Base-by-base conservation (phyloP, 371 early-diverging fungal species). In the Mucor lusitanicus region DNA sequence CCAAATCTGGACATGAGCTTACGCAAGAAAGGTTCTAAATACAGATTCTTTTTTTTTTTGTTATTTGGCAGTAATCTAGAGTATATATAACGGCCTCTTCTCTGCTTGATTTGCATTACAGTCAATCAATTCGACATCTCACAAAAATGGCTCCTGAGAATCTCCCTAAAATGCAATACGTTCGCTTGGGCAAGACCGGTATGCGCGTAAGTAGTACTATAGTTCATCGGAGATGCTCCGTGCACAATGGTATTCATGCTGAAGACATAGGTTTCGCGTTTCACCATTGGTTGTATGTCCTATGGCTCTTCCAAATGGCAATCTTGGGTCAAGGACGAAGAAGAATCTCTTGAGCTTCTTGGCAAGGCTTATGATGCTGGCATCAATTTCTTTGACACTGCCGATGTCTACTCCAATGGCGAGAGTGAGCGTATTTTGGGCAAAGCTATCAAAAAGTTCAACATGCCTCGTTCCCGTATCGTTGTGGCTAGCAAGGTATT, bases 401-500 rank as follows among this genome's bases (percentile, higher is more conserved):
- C 68, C 8, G 72, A 81, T 59, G 76, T 64, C 5, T 85, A 85
- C 59, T 67, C 72, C 3, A 82, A 78, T 68, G 85, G 80, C n/a
- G 73, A 67, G 40, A 74, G 75, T 40, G 83, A 81, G 56, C 48
- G 64, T 7, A 67, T 84, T 44, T 60, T 80, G n/a, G 81, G 80
- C 2, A 72, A 73, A 21, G 82, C 81, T 35, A 67, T 85, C 53
- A 65, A 71, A 30, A 63, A 83, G 58, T 76, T 74, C 67, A 69
- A 79, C 25, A 72, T 82, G 56, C 82, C 82, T 17, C 73, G 82
- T 2, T 68, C 67, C 19, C 75, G 74, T 44, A 71, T 81, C 27
- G 81, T 83, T 9, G 69, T 85, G 59, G 80, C 80, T 13, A 80
- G 75, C 69, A 81, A 85, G 64, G 69, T 74, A 0, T 78, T 65